Evolutionary conservation across 2,329 filamentous ascomycete genomes (phyloP).

Genomic region (Paecilomyces sp.): DNA sequence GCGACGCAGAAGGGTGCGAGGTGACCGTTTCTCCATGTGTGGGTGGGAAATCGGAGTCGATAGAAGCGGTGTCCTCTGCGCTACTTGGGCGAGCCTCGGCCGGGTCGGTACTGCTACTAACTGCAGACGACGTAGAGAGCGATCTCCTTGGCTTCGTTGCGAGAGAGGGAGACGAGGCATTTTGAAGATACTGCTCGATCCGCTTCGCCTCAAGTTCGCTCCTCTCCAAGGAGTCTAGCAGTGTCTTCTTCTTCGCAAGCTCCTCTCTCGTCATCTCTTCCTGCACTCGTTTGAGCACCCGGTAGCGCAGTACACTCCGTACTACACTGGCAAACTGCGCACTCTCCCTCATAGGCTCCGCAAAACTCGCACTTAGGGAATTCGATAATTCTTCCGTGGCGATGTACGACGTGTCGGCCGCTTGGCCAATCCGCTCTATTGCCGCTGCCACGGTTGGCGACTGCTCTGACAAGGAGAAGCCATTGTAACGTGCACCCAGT

Average conservation of each 20-base stretch:
- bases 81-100: slow-evolving; percentile 47
- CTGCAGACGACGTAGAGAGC: slow-evolving; percentile 47
- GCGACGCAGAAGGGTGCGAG: slow-evolving; percentile 59
- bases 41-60: slow-evolving; percentile 93
- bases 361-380: slow-evolving; percentile 85
- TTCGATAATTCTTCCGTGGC: slow-evolving; percentile 86
- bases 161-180: slow-evolving; percentile 43
- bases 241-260: slow-evolving; percentile 72
- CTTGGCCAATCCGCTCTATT: slow-evolving; percentile 90
- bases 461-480: slow-evolving; percentile 89
- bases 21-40: slow-evolving; percentile 68
- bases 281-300: slow-evolving; percentile 88
- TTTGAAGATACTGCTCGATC: slow-evolving; percentile 83
- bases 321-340: slow-evolving; percentile 96
- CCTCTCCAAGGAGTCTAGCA: slow-evolving; percentile 82
- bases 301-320: slow-evolving; percentile 76
- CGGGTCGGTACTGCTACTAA: slow-evolving; percentile 33
- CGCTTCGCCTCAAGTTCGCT: slow-evolving; percentile 89
- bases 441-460: slow-evolving; percentile 81
- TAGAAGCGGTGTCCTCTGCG: slow-evolving; percentile 73
- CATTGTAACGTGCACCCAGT: slow-evolving; percentile 91
- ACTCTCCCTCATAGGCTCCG: slow-evolving; percentile 95
- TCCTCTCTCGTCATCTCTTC: slow-evolving; percentile 97
- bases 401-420: slow-evolving; percentile 92
- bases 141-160: slow-evolving; percentile 56